Evolutionary conservation across 148 eudicot genomes (phyloP), one percentile per base, ranked within the genome.

Genomic region (Rhododendron simsii): DNA sequence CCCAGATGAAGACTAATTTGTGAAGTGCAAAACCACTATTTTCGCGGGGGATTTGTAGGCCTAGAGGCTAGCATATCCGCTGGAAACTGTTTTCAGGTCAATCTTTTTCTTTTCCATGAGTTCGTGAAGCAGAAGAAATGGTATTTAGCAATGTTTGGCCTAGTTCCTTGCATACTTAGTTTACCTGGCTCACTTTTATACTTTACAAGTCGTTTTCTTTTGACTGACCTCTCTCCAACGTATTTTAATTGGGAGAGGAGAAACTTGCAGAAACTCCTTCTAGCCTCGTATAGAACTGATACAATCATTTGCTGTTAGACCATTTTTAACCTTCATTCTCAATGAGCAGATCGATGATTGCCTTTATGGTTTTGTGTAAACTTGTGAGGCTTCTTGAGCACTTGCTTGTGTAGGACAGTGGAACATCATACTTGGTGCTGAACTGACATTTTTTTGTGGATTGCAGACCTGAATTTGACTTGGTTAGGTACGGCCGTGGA

Each of bases 1-100:
- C 35, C 61, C 82, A 1, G 84, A 33, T 85, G 83, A 87, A 89
- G 86, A 84, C 78, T 86, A 78, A 81, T 75, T 81, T n/a, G 51
- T 12, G 4, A 5, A 48, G 88, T 30, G 73, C 74, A 71, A 41
- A 82, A 35, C 84, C 83, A 78, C 74, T 41, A 65, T 80, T 57
- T 57, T 59, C 12, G 39, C 13, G 39, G 30, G 37, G 14, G 9
- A 10, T 11, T 55, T 61, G 41, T 51, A 55, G 3, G 69, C 41
- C 33, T 7, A 11, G 33, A 21, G 69, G 30, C 84, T 91, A 85
- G 76, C 50, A 51, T 75, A 71, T 75, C 45, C 35, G 59, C 51
- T 13, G 41, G 51, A 18, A 81, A 47, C 80, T 73, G 65, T 12
- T 73, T 71, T 74, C 16, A 18, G 80, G 21, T 35, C 45, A 3